Evolutionary conservation across 805 yeast genomes (phyloP).

Genomic region (Starmera caribaea): DNA sequence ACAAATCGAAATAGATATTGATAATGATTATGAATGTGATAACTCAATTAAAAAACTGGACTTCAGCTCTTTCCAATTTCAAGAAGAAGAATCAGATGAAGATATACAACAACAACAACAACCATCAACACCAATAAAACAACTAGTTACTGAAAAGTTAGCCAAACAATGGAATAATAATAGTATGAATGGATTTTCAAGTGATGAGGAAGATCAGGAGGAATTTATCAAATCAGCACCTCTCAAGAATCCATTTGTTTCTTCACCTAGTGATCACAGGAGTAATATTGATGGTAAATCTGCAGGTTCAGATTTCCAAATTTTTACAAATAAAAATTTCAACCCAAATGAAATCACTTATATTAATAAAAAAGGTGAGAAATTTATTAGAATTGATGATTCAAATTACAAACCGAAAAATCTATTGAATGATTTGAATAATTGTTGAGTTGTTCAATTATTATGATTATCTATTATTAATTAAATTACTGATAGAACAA

Average conservation of each 20-base stretch:
- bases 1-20: background rate
- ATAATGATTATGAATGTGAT: constrained; percentile 1
- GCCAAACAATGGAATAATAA: constrained; percentile 25
- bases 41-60: constrained; percentile 13
- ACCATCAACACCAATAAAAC: constrained; percentile 26
- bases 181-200: constrained; percentile 4
- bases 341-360: constrained; percentile 18
- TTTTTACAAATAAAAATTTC: no score
- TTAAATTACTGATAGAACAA: no score
- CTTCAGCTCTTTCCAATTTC: constrained; percentile 4
- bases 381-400: constrained; percentile 17
- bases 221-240: background rate
- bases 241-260: background rate
- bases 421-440: constrained; percentile 13
- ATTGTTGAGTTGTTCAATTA: background rate
- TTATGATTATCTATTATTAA: no score
- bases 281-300: constrained; percentile 1
- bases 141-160: constrained; percentile 22
- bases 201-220: constrained; percentile 11
- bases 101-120: no score
- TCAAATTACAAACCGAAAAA: constrained; percentile 20
- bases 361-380: constrained; percentile 25
- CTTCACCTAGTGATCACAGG: constrained; percentile 7
- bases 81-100: constrained; percentile 9
- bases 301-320: constrained; percentile 4